Percentiles rank a stretch among this genome's conserved stretches.
These are phyloP conservation scores for Linanthus parryae DNA, from an alignment of 148 eudicot genomes.

Conservation along the genomic window DNA sequence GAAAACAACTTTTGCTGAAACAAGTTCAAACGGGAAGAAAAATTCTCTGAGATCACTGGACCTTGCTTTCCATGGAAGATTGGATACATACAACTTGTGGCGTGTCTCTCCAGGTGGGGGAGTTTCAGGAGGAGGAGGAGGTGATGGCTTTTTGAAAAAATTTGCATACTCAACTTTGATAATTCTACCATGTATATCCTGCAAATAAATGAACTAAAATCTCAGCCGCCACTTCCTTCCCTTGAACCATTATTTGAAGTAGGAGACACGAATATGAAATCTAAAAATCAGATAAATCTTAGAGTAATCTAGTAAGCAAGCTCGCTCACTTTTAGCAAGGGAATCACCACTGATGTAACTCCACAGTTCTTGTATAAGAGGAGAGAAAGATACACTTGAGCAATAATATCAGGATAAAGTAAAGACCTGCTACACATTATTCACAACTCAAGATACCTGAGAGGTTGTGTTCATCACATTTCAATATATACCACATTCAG, in stretches of 20 bases:
- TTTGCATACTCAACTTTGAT: constrained; percentile 68
- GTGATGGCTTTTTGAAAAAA: constrained; percentile 59
- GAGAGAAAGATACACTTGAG: too few relatives aligned
- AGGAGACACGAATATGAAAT: neutral
- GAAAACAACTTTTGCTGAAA: constrained; percentile 71
- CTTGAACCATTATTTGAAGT: neutral
- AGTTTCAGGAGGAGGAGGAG: constrained; percentile 30
- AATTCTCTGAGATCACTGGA: constrained; percentile 66
- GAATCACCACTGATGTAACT: too few relatives aligned
- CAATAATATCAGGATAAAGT: too few relatives aligned
- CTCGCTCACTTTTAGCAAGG: too few relatives aligned
- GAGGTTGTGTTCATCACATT: too few relatives aligned
- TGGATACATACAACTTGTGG: constrained; percentile 69
- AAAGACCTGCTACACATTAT: too few relatives aligned
- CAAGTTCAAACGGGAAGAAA: constrained; percentile 53
- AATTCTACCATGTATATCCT: constrained; percentile 71
- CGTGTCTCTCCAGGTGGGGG: constrained; percentile 47
- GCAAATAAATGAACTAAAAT: constrained; percentile 6
- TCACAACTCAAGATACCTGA: too few relatives aligned
- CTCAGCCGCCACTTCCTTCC: neutral
- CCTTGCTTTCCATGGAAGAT: constrained; percentile 92
- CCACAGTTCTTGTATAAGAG: too few relatives aligned
- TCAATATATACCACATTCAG: too few relatives aligned
- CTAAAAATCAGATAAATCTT: constrained; percentile 1
- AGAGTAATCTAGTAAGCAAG: too few relatives aligned